Percentiles rank a stretch among this genome's conserved stretches.
Evolutionary conservation across 495 filamentous ascomycete genomes (phyloP).

Genomic region (Cryomyces antarcticus): DNA sequence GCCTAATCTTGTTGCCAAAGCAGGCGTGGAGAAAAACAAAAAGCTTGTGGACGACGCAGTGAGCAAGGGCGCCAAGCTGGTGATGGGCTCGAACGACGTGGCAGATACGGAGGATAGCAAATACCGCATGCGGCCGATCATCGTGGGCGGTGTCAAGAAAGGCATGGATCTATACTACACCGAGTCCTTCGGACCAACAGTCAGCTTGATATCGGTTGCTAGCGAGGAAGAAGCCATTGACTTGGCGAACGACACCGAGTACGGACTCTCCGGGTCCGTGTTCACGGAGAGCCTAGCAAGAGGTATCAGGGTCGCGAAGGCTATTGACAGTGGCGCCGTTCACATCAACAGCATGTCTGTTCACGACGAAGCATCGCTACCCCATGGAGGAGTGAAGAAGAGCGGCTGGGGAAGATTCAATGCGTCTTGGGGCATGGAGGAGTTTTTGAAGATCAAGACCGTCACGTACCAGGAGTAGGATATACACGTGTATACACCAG

Average conservation of each 20-base stretch:
- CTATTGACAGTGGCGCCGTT: conserved; percentile 30
- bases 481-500: not conserved
- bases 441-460: conserved; percentile 74
- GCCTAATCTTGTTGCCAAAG: conserved; percentile 37
- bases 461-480: conserved; percentile 39
- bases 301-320: conserved; percentile 18
- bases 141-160: conserved; percentile 47
- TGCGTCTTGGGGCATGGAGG: conserved; percentile 33
- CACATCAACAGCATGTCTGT: conserved; percentile 77
- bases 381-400: conserved; percentile 73
- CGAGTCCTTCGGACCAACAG: conserved; percentile 70
- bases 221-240: conserved; percentile 16
- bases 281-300: conserved; percentile 20
- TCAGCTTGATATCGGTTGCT: conserved; percentile 34
- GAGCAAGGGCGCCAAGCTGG: conserved; percentile 43
- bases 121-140: conserved; percentile 48
- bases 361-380: conserved; percentile 60
- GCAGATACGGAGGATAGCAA: conserved; percentile 10
- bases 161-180: conserved; percentile 69
- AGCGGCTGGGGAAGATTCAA: conserved; percentile 64
- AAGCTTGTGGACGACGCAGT: conserved; percentile 44
- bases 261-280: conserved; percentile 20
- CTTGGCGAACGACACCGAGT: conserved; percentile 23
- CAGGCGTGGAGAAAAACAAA: conserved; percentile 34
- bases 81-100: conserved; percentile 31